A percentile compares a stretch with the other conserved stretches of the same genome.
phyloP scores from a whole-genome alignment of 2,329 filamentous ascomycete species.

The Karstenula rhodostoma region DNA sequence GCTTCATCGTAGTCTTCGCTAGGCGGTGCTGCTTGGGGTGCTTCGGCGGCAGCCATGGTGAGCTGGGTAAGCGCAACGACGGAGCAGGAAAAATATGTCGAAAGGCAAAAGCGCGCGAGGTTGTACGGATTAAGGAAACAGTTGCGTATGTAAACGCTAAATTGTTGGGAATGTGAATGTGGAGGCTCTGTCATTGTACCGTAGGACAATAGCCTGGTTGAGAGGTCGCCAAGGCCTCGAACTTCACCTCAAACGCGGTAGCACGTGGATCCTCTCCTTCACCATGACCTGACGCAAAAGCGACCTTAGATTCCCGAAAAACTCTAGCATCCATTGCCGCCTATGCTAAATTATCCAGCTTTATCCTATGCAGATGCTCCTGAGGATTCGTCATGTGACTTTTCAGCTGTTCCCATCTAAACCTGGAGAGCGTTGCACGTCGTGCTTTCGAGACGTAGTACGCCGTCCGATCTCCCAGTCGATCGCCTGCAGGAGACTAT shows the following conservation, averaged over 20 bases:
- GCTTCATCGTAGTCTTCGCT: conserved; percentile 48
- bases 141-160: not conserved
- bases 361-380: not conserved
- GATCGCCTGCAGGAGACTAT: not conserved
- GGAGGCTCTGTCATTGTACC: conserved; percentile 1
- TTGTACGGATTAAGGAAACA: not conserved
- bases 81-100: not conserved
- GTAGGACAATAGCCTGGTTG: not conserved
- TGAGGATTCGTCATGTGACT: too few relatives aligned
- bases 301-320: not conserved
- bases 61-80: not conserved
- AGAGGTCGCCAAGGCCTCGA: not conserved
- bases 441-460: not conserved
- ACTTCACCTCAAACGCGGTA: not conserved
- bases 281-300: not conserved
- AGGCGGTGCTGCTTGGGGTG: not conserved
- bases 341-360: not conserved
- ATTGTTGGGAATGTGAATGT: not conserved
- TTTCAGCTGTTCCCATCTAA: not conserved
- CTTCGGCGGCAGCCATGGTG: conserved; percentile 6
- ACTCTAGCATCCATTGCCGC: not conserved
- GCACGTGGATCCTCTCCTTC: not conserved
- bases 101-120: too few relatives aligned
- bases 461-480: not conserved
- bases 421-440: not conserved